Conservation (phyloP, 768 basidiomycete species). For the Gloeostereum incarnatum region DNA sequence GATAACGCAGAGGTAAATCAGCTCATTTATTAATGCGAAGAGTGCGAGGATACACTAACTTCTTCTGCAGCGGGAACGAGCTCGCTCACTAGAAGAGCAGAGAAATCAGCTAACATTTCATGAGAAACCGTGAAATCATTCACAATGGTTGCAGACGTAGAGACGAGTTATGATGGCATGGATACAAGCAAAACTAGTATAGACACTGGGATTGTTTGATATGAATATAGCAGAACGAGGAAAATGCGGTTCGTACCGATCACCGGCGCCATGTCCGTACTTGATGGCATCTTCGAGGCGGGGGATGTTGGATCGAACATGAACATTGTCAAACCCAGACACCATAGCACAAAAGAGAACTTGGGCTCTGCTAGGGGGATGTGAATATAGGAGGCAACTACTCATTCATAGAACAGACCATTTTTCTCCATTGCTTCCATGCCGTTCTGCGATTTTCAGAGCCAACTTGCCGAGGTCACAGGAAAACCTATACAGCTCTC, state of each 20-base stretch:
- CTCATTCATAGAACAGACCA: slow-evolving; percentile 37
- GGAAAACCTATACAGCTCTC: slow-evolving; percentile 60
- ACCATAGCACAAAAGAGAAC: slow-evolving; percentile 54
- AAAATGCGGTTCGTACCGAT: slow-evolving; percentile 41
- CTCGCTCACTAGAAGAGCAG: slow-evolving; percentile 38
- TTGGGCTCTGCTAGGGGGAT: slow-evolving; percentile 43
- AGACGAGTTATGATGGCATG: slow-evolving; percentile 42
- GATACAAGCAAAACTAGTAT: slow-evolving; percentile 50
- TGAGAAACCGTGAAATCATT: slow-evolving; percentile 14
- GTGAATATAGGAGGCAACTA: background rate
- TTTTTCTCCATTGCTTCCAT: slow-evolving; percentile 59
- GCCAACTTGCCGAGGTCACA: slow-evolving; percentile 59
- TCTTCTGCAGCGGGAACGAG: slow-evolving; percentile 51
- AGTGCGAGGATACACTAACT: slow-evolving; percentile 24
- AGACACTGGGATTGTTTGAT: slow-evolving; percentile 31
- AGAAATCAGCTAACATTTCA: background rate
- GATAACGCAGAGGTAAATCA: slow-evolving; percentile 2
- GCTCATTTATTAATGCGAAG: background rate
- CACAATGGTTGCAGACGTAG: slow-evolving; percentile 55
- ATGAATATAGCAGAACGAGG: background rate
- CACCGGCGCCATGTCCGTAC: slow-evolving; percentile 58
- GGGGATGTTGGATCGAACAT: slow-evolving; percentile 52
- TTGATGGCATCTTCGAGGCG: slow-evolving; percentile 55
- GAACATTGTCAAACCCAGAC: slow-evolving; percentile 58
- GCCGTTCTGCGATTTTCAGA: slow-evolving; percentile 53